Percentiles rank a stretch among this genome's conserved stretches.
These are phyloP conservation scores for Sinapis alba DNA, from an alignment of 441 rosid species.

Conservation along the genomic window DNA sequence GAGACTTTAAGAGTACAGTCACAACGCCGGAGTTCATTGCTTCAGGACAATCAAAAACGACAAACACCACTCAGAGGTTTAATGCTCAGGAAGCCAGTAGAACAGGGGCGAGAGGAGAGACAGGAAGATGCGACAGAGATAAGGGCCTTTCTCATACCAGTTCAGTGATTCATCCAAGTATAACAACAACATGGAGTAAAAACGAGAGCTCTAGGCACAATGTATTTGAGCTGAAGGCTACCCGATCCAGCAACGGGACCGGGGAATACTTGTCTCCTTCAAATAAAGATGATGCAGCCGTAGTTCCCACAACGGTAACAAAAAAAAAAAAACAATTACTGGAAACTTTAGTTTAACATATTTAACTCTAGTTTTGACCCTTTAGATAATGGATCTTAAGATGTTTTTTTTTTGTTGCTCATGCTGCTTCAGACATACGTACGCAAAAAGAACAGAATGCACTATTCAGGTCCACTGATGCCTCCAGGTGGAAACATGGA, in stretches of 20 bases:
- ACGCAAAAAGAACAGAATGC: constrained; percentile 73
- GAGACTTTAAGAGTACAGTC: constrained; percentile 36
- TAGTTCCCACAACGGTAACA: constrained; percentile 56
- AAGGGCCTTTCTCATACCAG: constrained; percentile 51
- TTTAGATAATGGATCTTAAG: constrained; percentile 5
- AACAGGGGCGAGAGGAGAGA: constrained; percentile 40
- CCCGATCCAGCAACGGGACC: constrained; percentile 37
- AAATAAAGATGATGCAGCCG: constrained; percentile 33
- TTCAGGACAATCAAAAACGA: not conserved
- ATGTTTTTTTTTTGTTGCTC: constrained; percentile 5
- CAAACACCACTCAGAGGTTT: not conserved
- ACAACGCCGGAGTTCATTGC: not conserved
- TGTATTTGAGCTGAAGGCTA: constrained; percentile 41
- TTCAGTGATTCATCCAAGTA: constrained; percentile 63
- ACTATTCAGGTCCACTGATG: constrained; percentile 90
- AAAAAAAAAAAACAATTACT: not conserved
- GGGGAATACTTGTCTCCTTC: constrained; percentile 42
- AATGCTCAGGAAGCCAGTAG: constrained; percentile 15
- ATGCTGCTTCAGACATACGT: constrained; percentile 56
- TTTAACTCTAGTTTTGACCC: not conserved
- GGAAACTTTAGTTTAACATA: not conserved
- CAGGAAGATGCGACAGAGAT: constrained; percentile 39
- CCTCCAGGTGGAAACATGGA: constrained; percentile 92
- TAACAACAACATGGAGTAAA: constrained; percentile 45
- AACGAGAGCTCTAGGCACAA: constrained; percentile 34